Conservation (phyloP, 805 yeast genomes). For the Kodamaea hsintzibuensis region DNA sequence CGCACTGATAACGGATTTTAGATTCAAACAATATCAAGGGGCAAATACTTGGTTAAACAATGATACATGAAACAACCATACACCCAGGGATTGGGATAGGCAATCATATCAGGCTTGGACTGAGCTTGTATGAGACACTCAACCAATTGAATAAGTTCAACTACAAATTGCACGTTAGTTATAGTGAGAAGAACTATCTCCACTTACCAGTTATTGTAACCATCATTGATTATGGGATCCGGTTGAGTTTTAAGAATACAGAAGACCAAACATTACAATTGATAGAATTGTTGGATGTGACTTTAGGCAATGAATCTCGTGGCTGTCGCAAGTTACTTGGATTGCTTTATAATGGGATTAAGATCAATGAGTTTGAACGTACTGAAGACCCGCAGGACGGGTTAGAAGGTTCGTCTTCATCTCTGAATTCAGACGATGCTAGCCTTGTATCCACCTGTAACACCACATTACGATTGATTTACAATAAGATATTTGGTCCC, state of each 20-base stretch:
- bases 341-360: conserved; percentile 33
- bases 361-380: conserved; percentile 27
- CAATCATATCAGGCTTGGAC: conserved; percentile 28
- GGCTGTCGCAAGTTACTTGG: conserved; percentile 13
- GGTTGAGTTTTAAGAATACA: conserved; percentile 13
- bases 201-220: conserved; percentile 34
- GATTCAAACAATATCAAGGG: not conserved
- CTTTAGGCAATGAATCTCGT: conserved; percentile 1
- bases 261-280: conserved; percentile 13
- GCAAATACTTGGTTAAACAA: conserved; percentile 2
- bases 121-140: conserved; percentile 28
- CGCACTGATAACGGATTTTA: not conserved
- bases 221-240: conserved; percentile 21
- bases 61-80: conserved; percentile 13
- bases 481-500: conserved; percentile 61
- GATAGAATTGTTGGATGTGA: conserved; percentile 13
- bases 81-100: conserved; percentile 42
- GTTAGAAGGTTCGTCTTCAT: conserved; percentile 6
- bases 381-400: conserved; percentile 10
- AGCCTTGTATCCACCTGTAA: conserved; percentile 4
- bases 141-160: conserved; percentile 25
- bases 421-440: conserved; percentile 7
- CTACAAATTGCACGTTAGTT: conserved; percentile 30
- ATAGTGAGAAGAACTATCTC: conserved; percentile 29
- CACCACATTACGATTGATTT: conserved; percentile 43